Percentiles rank a stretch among this genome's conserved stretches.
Conservation (phyloP, 2,329 filamentous ascomycete species). For the Nemania abortiva region DNA sequence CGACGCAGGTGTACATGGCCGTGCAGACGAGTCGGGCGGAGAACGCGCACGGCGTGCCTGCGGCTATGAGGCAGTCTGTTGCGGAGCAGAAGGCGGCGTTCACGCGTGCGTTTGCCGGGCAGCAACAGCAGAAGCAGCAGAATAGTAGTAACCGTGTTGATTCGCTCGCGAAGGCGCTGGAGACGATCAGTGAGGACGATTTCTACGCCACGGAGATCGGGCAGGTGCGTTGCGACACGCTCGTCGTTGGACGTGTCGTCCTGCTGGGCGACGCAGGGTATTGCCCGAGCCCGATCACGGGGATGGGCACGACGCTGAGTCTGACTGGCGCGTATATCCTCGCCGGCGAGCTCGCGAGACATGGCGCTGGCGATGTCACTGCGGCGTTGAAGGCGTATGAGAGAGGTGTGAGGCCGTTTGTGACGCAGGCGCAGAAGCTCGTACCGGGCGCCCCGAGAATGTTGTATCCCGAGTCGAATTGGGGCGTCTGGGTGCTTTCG, state of each 20-base stretch:
- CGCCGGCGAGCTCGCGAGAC: slow-evolving; percentile 63
- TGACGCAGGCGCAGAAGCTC: slow-evolving; percentile 56
- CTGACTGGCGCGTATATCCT: slow-evolving; percentile 67
- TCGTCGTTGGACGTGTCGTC: slow-evolving; percentile 62
- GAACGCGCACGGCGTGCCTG: slow-evolving; percentile 10
- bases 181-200: slow-evolving; percentile 49
- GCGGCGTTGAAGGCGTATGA: slow-evolving; percentile 60
- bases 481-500: slow-evolving; percentile 40
- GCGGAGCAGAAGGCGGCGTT: slow-evolving; percentile 44
- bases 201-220: slow-evolving; percentile 62
- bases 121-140: not conserved
- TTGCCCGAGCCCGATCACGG: slow-evolving; percentile 61
- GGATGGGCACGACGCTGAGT: slow-evolving; percentile 63
- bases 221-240: slow-evolving; percentile 57
- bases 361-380: slow-evolving; percentile 43
- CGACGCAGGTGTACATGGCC: slow-evolving; percentile 54
- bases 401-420: slow-evolving; percentile 57
- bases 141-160: slow-evolving; percentile 12
- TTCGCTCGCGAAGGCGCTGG: slow-evolving; percentile 4
- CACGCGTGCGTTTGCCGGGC: slow-evolving; percentile 51
- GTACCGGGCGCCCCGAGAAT: slow-evolving; percentile 38
- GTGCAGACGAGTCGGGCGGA: slow-evolving; percentile 20
- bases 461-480: slow-evolving; percentile 40
- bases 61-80: slow-evolving; percentile 17
- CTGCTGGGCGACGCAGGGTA: slow-evolving; percentile 68